phyloP scores from a whole-genome alignment of 2,329 filamentous ascomycete genomes.

The Scytalidium lignicola region DNA sequence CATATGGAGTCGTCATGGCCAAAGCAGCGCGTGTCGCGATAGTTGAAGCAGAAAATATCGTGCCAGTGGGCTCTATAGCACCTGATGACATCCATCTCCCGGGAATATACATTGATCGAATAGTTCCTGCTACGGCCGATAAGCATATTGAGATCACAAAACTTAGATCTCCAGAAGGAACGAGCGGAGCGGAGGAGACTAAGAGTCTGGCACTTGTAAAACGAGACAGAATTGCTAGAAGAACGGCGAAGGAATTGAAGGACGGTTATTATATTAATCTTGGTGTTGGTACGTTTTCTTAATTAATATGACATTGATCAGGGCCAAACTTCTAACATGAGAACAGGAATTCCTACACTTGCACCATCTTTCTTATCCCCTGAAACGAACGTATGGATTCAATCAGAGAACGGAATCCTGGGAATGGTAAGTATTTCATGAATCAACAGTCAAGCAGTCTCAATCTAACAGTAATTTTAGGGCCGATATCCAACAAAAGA shows the following conservation, averaged over 20 bases:
- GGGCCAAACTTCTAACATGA: slow-evolving; percentile 65
- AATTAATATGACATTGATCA: neutral
- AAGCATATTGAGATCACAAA: slow-evolving; percentile 71
- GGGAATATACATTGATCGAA: slow-evolving; percentile 77
- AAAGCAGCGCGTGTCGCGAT: slow-evolving; percentile 75
- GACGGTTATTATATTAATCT: slow-evolving; percentile 74
- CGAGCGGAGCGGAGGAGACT: slow-evolving; percentile 32
- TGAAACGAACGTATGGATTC: slow-evolving; percentile 70
- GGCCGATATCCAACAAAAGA: slow-evolving; percentile 71
- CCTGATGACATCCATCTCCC: slow-evolving; percentile 73
- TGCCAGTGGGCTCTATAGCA: slow-evolving; percentile 66
- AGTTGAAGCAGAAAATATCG: slow-evolving; percentile 81
- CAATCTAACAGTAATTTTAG: slow-evolving; percentile 11
- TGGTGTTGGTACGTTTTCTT: slow-evolving; percentile 56
- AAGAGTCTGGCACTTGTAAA: slow-evolving; percentile 44
- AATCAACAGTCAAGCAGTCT: neutral
- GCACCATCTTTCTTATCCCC: slow-evolving; percentile 70
- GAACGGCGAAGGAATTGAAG: slow-evolving; percentile 77
- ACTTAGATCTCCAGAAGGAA: slow-evolving; percentile 40
- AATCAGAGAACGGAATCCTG: slow-evolving; percentile 81
- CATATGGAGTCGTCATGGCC: slow-evolving; percentile 72
- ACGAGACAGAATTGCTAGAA: slow-evolving; percentile 67
- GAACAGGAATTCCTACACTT: slow-evolving; percentile 80
- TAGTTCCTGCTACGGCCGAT: slow-evolving; percentile 65
- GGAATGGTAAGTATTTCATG: slow-evolving; percentile 48